Percentiles rank a stretch among this genome's conserved stretches.
These are phyloP conservation scores for Arthrobotrys musiformis DNA, from an alignment of 2,329 filamentous ascomycete genomes.

Conservation along the genomic window DNA sequence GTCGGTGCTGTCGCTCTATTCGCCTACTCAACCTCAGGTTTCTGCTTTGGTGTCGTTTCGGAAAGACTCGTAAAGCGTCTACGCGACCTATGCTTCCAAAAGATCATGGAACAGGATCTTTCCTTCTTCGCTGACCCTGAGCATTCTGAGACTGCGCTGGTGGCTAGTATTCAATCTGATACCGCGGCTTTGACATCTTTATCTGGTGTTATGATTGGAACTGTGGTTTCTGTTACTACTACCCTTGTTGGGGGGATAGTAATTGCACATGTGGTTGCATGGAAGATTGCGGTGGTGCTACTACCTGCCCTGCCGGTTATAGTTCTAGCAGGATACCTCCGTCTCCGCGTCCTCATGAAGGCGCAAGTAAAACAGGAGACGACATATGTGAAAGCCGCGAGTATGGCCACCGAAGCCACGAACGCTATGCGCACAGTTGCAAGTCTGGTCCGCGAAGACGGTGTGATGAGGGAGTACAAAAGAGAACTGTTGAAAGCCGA, in stretches of 20 bases:
- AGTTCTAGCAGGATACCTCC: constrained; percentile 65
- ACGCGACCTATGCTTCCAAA: constrained; percentile 63
- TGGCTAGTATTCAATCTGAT: constrained; percentile 66
- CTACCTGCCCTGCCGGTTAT: constrained; percentile 67
- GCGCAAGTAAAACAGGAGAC: constrained; percentile 73
- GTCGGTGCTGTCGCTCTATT: constrained; percentile 67
- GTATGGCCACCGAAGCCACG: constrained; percentile 75
- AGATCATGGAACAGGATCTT: constrained; percentile 59
- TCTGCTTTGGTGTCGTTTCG: constrained; percentile 66
- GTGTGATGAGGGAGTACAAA: constrained; percentile 65
- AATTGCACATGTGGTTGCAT: constrained; percentile 66
- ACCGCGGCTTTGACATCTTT: constrained; percentile 66
- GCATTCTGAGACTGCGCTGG: constrained; percentile 64
- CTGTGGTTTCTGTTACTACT: constrained; percentile 66
- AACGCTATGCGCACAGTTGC: constrained; percentile 74
- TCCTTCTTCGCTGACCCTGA: constrained; percentile 65
- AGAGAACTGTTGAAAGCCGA: constrained; percentile 63
- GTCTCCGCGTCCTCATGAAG: constrained; percentile 67
- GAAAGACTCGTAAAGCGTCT: constrained; percentile 65
- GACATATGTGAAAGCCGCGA: constrained; percentile 73
- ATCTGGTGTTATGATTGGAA: constrained; percentile 67
- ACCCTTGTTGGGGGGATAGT: constrained; percentile 66
- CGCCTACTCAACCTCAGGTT: constrained; percentile 64
- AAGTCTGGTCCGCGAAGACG: constrained; percentile 68
- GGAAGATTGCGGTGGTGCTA: constrained; percentile 67